Percentiles rank a stretch among this genome's conserved stretches.
phyloP scores from a whole-genome alignment of 2,329 filamentous ascomycete species.

The Verticillium nubilum region DNA sequence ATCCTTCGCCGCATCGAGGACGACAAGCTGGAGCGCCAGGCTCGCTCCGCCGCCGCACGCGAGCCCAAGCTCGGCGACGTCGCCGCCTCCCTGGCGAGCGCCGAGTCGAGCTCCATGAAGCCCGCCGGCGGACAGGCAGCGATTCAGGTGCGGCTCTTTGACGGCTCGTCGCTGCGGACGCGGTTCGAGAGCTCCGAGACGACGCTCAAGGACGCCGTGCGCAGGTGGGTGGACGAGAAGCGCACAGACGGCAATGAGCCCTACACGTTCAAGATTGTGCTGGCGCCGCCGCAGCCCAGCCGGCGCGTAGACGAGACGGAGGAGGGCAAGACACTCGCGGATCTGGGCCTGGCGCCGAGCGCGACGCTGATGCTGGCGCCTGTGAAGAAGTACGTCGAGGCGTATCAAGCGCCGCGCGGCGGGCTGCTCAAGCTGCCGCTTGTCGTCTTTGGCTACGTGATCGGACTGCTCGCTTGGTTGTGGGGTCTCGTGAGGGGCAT shows the following conservation, averaged over 20 bases:
- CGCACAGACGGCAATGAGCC: constrained; percentile 53
- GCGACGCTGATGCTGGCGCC: constrained; percentile 81
- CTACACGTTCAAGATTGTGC: constrained; percentile 79
- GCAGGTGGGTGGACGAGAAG: constrained; percentile 71
- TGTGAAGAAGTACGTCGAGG: constrained; percentile 41
- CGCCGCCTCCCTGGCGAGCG: constrained; percentile 21
- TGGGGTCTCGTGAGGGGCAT: constrained; percentile 21
- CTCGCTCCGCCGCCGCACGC: constrained; percentile 42
- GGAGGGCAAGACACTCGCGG: constrained; percentile 61
- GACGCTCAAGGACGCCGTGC: constrained; percentile 61
- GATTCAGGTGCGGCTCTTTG: constrained; percentile 76
- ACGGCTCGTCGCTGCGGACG: constrained; percentile 72
- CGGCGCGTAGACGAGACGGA: constrained; percentile 69
- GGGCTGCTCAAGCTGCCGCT: constrained; percentile 8
- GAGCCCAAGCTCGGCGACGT: constrained; percentile 21
- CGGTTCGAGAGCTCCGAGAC: constrained; percentile 58
- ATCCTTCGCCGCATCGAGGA: constrained; percentile 72
- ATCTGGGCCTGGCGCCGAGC: constrained; percentile 70
- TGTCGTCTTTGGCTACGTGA: constrained; percentile 21
- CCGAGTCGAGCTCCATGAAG: constrained; percentile 24
- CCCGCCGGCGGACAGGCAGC: constrained; percentile 33
- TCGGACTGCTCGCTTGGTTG: constrained; percentile 29
- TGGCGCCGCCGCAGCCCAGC: constrained; percentile 67
- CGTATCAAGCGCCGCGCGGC: constrained; percentile 28
- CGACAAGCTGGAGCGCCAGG: constrained; percentile 64